phyloP scores from a whole-genome alignment of 164 flowering plant species.

The Vitis rotundifolia region DNA sequence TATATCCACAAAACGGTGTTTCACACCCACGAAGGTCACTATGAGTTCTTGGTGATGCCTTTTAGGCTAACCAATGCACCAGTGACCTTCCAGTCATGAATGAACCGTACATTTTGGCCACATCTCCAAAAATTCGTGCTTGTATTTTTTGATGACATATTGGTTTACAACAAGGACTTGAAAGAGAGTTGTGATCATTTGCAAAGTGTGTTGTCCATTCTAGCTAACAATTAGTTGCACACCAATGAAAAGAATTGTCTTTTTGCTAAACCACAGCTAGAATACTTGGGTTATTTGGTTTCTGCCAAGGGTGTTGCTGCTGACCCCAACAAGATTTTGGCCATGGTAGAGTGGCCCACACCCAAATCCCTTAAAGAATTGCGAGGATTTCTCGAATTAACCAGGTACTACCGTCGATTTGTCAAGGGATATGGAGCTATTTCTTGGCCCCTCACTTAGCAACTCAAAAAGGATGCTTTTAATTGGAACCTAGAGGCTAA shows the following conservation, averaged over 20 bases:
- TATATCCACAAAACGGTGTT: neutral
- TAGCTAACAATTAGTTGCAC: neutral
- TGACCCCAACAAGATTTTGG: neutral
- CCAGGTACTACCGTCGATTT: no score
- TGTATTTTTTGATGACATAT: no score
- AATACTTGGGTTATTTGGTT: neutral
- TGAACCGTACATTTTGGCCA: no score
- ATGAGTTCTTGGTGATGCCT: no score
- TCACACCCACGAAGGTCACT: neutral
- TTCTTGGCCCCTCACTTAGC: neutral
- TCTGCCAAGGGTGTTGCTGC: neutral
- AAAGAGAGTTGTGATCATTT: neutral
- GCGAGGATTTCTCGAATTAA: no score
- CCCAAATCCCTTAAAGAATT: no score
- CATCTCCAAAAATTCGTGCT: no score
- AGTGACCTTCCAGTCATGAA: no score
- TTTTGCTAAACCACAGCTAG: neutral
- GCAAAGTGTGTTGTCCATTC: neutral
- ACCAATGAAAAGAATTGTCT: neutral
- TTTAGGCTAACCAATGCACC: no score
- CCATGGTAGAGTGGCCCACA: neutral
- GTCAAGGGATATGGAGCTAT: no score
- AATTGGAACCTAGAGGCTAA: neutral
- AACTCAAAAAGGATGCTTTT: conserved; percentile 6
- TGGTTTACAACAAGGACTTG: no score